These are phyloP conservation scores for Sugiyamaella pinicola DNA, from an alignment of 1,139 yeast genomes.

Conservation along the genomic window DNA sequence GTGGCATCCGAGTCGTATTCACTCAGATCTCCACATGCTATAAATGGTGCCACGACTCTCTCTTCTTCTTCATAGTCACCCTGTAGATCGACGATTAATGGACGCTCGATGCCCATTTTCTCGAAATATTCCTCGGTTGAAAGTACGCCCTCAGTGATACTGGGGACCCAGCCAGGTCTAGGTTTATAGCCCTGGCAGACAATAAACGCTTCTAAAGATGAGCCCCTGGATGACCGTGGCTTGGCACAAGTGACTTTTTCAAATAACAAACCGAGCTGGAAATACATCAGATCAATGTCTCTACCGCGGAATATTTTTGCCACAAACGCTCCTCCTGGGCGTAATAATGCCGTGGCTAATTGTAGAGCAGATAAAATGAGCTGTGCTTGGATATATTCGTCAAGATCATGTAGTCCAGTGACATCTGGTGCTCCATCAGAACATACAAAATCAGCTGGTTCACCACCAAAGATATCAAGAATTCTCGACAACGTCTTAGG, in stretches of 20 bases:
- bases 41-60: slow-evolving; percentile 76
- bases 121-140: slow-evolving; percentile 84
- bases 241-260: slow-evolving; percentile 91
- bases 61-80: slow-evolving; percentile 55
- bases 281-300: slow-evolving; percentile 87
- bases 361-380: slow-evolving; percentile 87
- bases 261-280: slow-evolving; percentile 82
- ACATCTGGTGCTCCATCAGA: slow-evolving; percentile 99
- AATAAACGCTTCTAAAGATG: slow-evolving; percentile 89
- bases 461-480: slow-evolving; percentile 80
- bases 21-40: slow-evolving; percentile 90
- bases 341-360: slow-evolving; percentile 81
- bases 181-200: slow-evolving; percentile 90
- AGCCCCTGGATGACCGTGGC: slow-evolving; percentile 91
- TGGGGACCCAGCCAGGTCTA: slow-evolving; percentile 77
- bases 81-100: slow-evolving; percentile 22
- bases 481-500: slow-evolving; percentile 81
- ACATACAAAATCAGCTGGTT: slow-evolving; percentile 91
- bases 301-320: slow-evolving; percentile 96
- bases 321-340: slow-evolving; percentile 89
- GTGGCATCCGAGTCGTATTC: slow-evolving; percentile 95
- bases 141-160: slow-evolving; percentile 43
- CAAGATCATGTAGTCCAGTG: slow-evolving; percentile 93
- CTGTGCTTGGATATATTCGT: slow-evolving; percentile 96
- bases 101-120: slow-evolving; percentile 39